Conservation (phyloP, 768 basidiomycete species). For the Hypholoma fasciculare region DNA sequence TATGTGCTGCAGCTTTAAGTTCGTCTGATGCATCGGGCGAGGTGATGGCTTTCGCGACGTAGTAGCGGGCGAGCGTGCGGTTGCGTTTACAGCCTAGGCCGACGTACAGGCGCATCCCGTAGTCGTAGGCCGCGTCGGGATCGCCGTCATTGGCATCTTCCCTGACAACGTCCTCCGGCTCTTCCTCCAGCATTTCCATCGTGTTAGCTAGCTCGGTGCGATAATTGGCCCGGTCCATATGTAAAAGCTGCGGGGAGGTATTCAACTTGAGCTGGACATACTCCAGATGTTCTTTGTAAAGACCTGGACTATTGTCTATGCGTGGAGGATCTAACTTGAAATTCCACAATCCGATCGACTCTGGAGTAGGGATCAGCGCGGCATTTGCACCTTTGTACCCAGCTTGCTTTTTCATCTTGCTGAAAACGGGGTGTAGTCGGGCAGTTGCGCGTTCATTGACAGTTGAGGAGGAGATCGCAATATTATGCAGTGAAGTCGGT, state of each 20-base stretch:
- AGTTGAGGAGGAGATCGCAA: conserved; percentile 12
- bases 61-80: conserved; percentile 8
- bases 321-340: not conserved
- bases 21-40: conserved; percentile 1
- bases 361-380: conserved; percentile 4
- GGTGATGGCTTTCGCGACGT: conserved; percentile 8
- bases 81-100: conserved; percentile 9
- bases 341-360: conserved; percentile 3
- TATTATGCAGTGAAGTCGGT: conserved; percentile 19
- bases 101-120: not conserved
- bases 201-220: not conserved
- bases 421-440: conserved; percentile 1
- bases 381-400: not conserved
- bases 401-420: not conserved
- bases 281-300: not conserved
- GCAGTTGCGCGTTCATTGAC: not conserved
- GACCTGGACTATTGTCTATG: not conserved
- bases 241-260: not conserved
- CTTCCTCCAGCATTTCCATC: not conserved
- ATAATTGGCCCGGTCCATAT: not conserved
- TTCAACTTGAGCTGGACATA: not conserved
- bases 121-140: not conserved
- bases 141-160: not conserved
- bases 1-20: conserved; percentile 11
- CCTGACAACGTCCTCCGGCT: not conserved